Evolutionary conservation across 1,284 basidiomycete genomes (phyloP), one percentile per base, ranked within the genome.

Genomic region (Polyporus tsugae): DNA sequence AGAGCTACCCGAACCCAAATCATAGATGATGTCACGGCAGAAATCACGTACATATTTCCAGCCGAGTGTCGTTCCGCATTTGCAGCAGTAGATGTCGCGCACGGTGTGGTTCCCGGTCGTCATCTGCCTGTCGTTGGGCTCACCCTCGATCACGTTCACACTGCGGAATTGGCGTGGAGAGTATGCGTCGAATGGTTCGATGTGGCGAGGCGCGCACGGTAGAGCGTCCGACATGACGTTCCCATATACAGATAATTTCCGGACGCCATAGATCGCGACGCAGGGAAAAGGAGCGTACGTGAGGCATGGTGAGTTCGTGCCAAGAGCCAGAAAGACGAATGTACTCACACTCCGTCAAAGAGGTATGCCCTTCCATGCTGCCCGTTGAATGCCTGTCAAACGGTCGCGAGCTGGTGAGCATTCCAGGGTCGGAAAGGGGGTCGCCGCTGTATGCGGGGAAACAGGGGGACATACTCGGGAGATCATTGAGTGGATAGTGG

Each of bases 81-180:
- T 97, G 82, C 86, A 82, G 81, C 98, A 99, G 80, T 88, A 94
- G 72, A 99, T 94, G 78, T 99, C 97, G 66, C 97, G 91, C 41
- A 99, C 97, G 33, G 94, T 96, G 81, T 99, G 97, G 75, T 95
- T 89, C 15, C 97, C 97, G 13, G 97, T 99, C 29, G 96, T 97
- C 97, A 99, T 99, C 67, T 92, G 89, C 65, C 97, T 88, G 79
- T 98, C 97, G 77, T 90, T 94, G 35, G 95, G 89, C 74, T 95
- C 92, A 65, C 95, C 96, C 77, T 95, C 90, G 72, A 90, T 85
- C 70, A 97, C 87, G 80, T 99, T 99, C 74, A 98, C 95, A 70
- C 95, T 96, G 74, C 65, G 49, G 64, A 60, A 25, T 62, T 41
- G 62, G 66, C 61, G 64, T 66, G 64, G 62, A 29, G 55, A 36